Evolutionary conservation across 495 filamentous ascomycete genomes (phyloP).

Genomic region (Apiosordaria backusii): DNA sequence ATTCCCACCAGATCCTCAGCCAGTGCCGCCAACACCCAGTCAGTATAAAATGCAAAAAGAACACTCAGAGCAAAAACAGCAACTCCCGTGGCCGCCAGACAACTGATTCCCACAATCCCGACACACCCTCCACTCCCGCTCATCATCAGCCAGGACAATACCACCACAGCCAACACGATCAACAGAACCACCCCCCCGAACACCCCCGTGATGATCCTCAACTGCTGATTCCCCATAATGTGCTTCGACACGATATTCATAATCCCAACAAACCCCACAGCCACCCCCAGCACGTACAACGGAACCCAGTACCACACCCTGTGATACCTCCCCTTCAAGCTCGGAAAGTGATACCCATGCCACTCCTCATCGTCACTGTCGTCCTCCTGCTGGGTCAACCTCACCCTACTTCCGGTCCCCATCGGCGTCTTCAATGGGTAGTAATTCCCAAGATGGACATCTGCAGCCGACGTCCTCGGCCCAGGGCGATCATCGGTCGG

Average conservation of each 20-base stretch:
- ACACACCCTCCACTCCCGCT: constrained; percentile 1
- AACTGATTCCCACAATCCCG: background rate
- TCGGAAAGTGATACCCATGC: background rate
- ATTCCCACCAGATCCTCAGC: constrained; percentile 25
- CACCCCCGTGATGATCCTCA: constrained; percentile 22
- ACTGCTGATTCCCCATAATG: constrained; percentile 15
- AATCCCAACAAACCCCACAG: constrained; percentile 23
- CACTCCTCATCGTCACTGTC: background rate
- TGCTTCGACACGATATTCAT: constrained; percentile 18
- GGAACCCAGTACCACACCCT: constrained; percentile 15
- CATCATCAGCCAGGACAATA: constrained; percentile 8
- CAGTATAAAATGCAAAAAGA: constrained; percentile 31
- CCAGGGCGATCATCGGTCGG: background rate
- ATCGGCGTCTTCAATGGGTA: background rate
- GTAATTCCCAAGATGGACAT: background rate
- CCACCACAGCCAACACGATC: constrained; percentile 13
- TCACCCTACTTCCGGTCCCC: background rate
- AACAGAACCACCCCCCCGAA: constrained; percentile 18
- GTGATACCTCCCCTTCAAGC: constrained; percentile 5
- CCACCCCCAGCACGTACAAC: constrained; percentile 18
- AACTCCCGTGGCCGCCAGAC: constrained; percentile 6
- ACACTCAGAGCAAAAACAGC: constrained; percentile 17
- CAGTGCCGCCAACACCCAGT: constrained; percentile 33
- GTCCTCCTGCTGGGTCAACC: background rate
- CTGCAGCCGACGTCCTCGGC: background rate